Base-by-base conservation (phyloP, 495 filamentous ascomycete genomes). In the Neurospora tetrasperma region DNA sequence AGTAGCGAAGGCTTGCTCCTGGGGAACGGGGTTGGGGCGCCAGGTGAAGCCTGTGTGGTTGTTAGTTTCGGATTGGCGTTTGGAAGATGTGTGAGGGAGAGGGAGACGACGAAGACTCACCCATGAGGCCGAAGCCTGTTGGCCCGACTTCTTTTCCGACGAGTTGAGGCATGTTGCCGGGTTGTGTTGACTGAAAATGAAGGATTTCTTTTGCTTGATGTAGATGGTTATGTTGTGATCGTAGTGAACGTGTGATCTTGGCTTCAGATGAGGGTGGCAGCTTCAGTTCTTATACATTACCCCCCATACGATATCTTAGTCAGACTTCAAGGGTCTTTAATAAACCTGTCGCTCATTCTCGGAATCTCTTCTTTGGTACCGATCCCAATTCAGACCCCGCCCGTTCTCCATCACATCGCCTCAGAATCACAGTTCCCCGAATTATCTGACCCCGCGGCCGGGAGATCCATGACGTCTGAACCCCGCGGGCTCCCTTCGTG, bases 41-140 rank as follows among this genome's bases (percentile, higher is more conserved):
- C 92, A 94, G 66, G 93, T 96, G 74, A 95, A 84, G 76, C 92
- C 90, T 92, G 74, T 14, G 11, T 23, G 5, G 5, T 23, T 59
- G 20, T 59, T 54, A 54, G 5, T 40, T 35, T 35, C 9, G 41
- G 71, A 62, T 31, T 7, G 62, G 20, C 18, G 38, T n/a, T 46
- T 39, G 7, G 23, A 40, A 23, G 54, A 40, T 27, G 35, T 43
- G 27, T 20, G 41, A 66, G 20, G 27, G 16, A 14, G 35, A 69
- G 9, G 3, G 20, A 44, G 23, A 31, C 1, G 35, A 38, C 35
- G n/a, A 40, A 70, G 40, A 31, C 75, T 74, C 10, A 81, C 84
- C 86, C 88, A 90, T 90, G 70, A 90, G 75, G 73, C 88, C 88
- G 73, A 82, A 89, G 59, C 88, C 88, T 16, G 80, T 88, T n/a